A percentile compares a stretch with the other conserved stretches of the same genome.
phyloP scores from a whole-genome alignment of 179 eudicot genomes.

The Carnegiea gigantea region DNA sequence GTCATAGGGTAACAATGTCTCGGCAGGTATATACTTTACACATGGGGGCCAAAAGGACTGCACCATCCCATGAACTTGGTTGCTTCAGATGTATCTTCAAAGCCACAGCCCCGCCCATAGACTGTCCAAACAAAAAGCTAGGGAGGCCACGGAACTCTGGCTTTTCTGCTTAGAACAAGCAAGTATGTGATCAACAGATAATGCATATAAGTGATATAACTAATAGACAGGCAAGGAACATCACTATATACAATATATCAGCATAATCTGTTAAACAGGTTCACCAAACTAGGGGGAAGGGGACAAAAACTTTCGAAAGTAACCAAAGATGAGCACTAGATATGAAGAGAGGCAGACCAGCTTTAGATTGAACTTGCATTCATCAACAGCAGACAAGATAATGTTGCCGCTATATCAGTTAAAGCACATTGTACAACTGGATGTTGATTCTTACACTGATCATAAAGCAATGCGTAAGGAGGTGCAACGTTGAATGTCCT shows the following conservation, averaged over 20 bases:
- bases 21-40: conserved; percentile 69
- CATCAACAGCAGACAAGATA: conserved; percentile 1
- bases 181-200: neutral
- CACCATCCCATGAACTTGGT: conserved; percentile 89
- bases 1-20: neutral
- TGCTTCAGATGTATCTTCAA: conserved; percentile 89
- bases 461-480: neutral
- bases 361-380: neutral
- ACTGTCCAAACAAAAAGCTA: conserved; percentile 85
- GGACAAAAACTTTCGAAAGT: neutral
- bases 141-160: conserved; percentile 59
- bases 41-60: conserved; percentile 95
- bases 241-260: neutral
- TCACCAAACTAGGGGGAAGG: neutral
- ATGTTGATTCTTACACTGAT: neutral
- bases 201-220: neutral
- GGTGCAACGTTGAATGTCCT: neutral
- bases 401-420: neutral
- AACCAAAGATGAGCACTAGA: neutral
- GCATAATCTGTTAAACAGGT: neutral
- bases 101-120: conserved; percentile 99
- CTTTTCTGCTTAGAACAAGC: conserved; percentile 45
- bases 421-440: neutral
- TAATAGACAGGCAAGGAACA: neutral
- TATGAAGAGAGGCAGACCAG: neutral